Percentiles rank a stretch among this genome's conserved stretches.
Conservation (phyloP, 805 yeast species). For the Jamesozyma jinghongensis region DNA sequence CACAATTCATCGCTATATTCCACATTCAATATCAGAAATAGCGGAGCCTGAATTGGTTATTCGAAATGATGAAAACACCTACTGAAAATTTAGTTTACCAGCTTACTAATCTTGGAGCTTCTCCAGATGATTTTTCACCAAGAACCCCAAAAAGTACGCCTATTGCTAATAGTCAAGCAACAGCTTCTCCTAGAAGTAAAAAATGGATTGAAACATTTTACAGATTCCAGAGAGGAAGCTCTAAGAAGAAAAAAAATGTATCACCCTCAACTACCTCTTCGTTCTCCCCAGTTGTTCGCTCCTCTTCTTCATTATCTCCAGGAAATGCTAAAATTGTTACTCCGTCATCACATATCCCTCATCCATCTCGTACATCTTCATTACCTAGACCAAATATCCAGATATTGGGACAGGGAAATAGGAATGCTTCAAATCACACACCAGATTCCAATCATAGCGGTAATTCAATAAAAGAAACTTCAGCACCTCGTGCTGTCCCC, state of each 20-base stretch:
- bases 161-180: slow-evolving; percentile 2
- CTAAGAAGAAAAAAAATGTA: slow-evolving; percentile 9
- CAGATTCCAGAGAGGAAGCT: slow-evolving; percentile 13
- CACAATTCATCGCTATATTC: not conserved
- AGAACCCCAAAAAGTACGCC: not conserved
- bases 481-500: slow-evolving; percentile 12
- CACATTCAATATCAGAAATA: not conserved
- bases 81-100: slow-evolving; percentile 6
- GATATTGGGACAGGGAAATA: not conserved
- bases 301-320: slow-evolving; percentile 2
- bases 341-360: slow-evolving; percentile 1
- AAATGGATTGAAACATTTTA: slow-evolving; percentile 21
- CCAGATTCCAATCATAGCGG: not conserved
- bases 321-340: not conserved
- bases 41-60: not conserved
- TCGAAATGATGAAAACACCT: slow-evolving; percentile 4
- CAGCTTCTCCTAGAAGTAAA: slow-evolving; percentile 15
- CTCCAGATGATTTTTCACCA: slow-evolving; percentile 1
- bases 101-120: slow-evolving; percentile 12
- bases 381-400: slow-evolving; percentile 21
- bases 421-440: not conserved
- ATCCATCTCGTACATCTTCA: slow-evolving; percentile 22
- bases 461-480: not conserved
- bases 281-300: slow-evolving; percentile 1
- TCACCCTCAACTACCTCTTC: slow-evolving; percentile 5